Percentiles rank a stretch among this genome's conserved stretches.
Conservation (phyloP, 805 yeast species). For the Saturnispora zaruensis region DNA sequence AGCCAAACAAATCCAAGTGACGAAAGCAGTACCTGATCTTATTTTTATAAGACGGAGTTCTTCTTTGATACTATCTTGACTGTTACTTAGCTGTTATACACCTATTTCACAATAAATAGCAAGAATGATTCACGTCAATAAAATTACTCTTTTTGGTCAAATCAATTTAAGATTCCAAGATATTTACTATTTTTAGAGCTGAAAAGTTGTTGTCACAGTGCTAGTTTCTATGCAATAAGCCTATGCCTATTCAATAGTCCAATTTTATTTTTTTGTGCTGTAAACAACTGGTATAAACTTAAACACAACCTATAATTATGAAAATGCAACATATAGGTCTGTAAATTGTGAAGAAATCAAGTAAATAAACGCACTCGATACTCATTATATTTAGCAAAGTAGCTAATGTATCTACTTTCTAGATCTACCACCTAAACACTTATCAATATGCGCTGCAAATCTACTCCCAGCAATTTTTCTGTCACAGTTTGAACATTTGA, state of each 20-base stretch:
- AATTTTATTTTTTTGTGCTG: too few relatives aligned
- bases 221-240: too few relatives aligned
- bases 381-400: not conserved
- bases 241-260: too few relatives aligned
- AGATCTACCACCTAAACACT: constrained; percentile 73
- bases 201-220: too few relatives aligned
- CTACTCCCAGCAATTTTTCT: constrained; percentile 85
- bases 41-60: not conserved
- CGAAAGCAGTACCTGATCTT: not conserved
- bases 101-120: not conserved
- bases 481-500: constrained; percentile 72
- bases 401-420: constrained; percentile 27
- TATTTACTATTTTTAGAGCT: not conserved
- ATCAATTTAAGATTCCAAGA: not conserved
- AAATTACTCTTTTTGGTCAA: constrained; percentile 7
- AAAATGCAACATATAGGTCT: not conserved
- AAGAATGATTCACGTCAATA: not conserved
- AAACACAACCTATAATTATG: not conserved
- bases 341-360: not conserved
- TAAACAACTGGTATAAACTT: not conserved
- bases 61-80: too few relatives aligned
- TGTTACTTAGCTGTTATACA: not conserved
- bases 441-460: constrained; percentile 87
- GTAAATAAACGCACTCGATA: not conserved
- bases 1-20: not conserved